phyloP scores from a whole-genome alignment of 768 basidiomycete genomes.

The Kwoniella mangroviensis region DNA sequence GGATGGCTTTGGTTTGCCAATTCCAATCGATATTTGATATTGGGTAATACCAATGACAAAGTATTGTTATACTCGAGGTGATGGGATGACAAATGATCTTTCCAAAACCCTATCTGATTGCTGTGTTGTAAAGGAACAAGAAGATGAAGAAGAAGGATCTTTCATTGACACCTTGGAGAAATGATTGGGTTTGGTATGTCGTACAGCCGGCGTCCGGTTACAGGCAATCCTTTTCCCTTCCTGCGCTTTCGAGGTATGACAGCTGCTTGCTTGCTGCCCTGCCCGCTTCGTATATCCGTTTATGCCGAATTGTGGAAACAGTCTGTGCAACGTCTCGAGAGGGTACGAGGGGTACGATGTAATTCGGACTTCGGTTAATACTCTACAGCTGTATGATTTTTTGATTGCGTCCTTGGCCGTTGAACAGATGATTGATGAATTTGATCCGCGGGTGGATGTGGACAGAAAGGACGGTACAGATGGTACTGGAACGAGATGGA shows the following conservation, averaged over 20 bases:
- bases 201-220: not conserved
- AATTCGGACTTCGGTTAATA: constrained; percentile 8
- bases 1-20: not conserved
- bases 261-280: not conserved
- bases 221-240: not conserved
- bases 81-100: not conserved
- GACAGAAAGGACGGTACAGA: constrained; percentile 1
- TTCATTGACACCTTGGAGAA: not conserved
- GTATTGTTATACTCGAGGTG: not conserved
- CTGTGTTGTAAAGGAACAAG: not conserved
- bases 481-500: not conserved
- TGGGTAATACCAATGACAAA: not conserved
- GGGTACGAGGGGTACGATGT: not conserved
- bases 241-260: too few relatives aligned
- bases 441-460: constrained; percentile 11
- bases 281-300: constrained; percentile 8
- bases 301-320: not conserved
- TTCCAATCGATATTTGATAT: not conserved
- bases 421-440: not conserved
- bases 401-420: not conserved
- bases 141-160: not conserved
- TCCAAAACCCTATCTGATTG: not conserved
- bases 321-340: not conserved
- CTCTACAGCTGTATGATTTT: not conserved
- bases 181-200: not conserved